These are phyloP conservation scores for Chaetothyriales sp. DNA, from an alignment of 2,329 filamentous ascomycete genomes.

Conservation along the genomic window DNA sequence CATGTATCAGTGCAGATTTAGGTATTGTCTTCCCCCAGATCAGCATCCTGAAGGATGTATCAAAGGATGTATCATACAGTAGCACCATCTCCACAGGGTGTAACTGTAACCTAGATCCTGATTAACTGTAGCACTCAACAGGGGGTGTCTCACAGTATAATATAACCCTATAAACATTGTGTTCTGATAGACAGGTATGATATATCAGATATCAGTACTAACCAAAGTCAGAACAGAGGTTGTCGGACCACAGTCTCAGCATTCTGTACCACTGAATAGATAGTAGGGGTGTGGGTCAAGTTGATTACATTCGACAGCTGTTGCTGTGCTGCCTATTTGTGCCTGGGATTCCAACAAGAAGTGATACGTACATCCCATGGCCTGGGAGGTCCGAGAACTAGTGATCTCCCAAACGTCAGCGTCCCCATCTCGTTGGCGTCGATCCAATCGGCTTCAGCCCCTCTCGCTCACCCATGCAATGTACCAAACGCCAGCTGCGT, in stretches of 20 bases:
- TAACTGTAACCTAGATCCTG: neutral
- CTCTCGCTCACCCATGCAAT: neutral
- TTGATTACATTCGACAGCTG: neutral
- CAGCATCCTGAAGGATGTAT: too few relatives aligned
- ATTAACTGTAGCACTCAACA: neutral
- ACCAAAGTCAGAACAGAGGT: neutral
- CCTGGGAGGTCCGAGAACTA: neutral
- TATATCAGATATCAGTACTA: neutral
- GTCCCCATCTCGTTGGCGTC: neutral
- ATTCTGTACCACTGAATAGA: neutral
- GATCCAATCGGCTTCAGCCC: neutral
- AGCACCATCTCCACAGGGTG: too few relatives aligned
- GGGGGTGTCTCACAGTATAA: neutral
- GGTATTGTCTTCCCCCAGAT: too few relatives aligned
- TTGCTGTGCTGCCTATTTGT: neutral
- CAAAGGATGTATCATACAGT: too few relatives aligned
- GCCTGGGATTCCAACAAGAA: neutral
- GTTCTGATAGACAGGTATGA: neutral
- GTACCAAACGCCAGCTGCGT: neutral
- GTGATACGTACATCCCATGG: neutral
- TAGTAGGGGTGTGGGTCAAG: neutral
- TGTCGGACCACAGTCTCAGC: neutral
- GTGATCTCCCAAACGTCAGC: neutral
- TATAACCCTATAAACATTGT: neutral
- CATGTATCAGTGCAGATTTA: too few relatives aligned